Evolutionary conservation across 106 monocot species (phyloP).

Genomic region (Allium fistulosum): DNA sequence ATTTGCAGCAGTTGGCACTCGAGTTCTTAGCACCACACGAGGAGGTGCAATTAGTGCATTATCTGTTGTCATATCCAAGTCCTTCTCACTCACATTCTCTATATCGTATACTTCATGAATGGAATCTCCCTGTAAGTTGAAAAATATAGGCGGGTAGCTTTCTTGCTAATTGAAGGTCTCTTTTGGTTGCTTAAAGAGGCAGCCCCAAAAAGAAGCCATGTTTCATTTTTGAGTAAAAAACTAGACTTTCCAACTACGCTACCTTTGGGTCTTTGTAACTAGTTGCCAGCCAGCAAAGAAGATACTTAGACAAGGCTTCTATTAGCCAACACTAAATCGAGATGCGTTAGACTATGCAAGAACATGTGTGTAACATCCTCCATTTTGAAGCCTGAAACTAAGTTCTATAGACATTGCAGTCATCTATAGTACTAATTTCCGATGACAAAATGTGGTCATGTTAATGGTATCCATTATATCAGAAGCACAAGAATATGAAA

Average conservation of each 20-base stretch:
- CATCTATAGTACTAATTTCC: too few species aligned
- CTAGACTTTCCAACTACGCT: neutral
- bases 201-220: neutral
- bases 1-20: neutral
- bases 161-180: slow-evolving; percentile 2
- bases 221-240: neutral
- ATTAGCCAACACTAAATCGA: too few species aligned
- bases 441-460: too few species aligned
- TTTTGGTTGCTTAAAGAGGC: neutral
- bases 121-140: slow-evolving; percentile 5
- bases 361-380: too few species aligned
- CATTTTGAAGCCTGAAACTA: too few species aligned
- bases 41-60: slow-evolving; percentile 1
- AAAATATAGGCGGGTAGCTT: slow-evolving; percentile 1
- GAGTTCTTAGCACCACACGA: neutral
- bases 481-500: too few species aligned
- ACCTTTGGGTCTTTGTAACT: neutral
- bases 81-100: slow-evolving; percentile 6
- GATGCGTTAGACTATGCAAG: too few species aligned
- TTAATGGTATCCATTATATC: too few species aligned
- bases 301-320: too few species aligned
- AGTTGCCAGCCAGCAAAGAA: neutral
- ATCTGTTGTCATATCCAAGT: neutral
- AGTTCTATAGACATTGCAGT: too few species aligned
- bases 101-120: slow-evolving; percentile 5